Base-by-base conservation (phyloP, 257 asterid species). In the Solanum virginianum region DNA sequence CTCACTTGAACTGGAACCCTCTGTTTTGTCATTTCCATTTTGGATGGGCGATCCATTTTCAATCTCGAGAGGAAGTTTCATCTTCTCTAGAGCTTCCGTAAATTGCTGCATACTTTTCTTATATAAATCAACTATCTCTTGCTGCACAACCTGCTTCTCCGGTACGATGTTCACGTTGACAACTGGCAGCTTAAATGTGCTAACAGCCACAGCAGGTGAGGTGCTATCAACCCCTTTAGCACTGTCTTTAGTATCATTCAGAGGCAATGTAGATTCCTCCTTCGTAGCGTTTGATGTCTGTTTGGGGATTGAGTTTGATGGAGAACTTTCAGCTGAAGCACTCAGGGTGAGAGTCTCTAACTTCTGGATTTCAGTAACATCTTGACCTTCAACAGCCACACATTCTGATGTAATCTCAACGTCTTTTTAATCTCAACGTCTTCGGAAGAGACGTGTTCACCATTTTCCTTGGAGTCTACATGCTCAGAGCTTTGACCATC, bases 91-190 rank as follows among this genome's bases (percentile, higher is more conserved):
- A 16, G 99, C 95, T 82, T 95, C 98, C 0, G 98, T 94, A 54
- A 96, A 95, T 17, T 95, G 98, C 93, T 96, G 99, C 99, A 97
- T 97, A 90, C 98, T 95, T 87, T 94, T 97, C 98, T 93, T 93
- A 92, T 95, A 97, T 94, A 97, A 92, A 49, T 97, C 98, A 88
- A 95, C 99, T 45, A 95, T 92, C 47, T 95, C 98, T 89, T 97
- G 98, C 89, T 97, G 99, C 84, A 93, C 98, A 91, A 97, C 90
- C 94, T 92, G 86, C 1, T 89, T 84, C 92, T 94, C 99, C 0
- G 92, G 90, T 87, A 89, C 98, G 15, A 88, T 86, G 80, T 87
- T 92, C 47, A 94, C 90, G 24, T 88, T 41, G 15, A 93, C 93
- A 39, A 86, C 84, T 13, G 98, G 98, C 89, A 88, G 89, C 18